Base-by-base conservation (phyloP, 208 protist species). In the Endotrypanum monterogeii region DNA sequence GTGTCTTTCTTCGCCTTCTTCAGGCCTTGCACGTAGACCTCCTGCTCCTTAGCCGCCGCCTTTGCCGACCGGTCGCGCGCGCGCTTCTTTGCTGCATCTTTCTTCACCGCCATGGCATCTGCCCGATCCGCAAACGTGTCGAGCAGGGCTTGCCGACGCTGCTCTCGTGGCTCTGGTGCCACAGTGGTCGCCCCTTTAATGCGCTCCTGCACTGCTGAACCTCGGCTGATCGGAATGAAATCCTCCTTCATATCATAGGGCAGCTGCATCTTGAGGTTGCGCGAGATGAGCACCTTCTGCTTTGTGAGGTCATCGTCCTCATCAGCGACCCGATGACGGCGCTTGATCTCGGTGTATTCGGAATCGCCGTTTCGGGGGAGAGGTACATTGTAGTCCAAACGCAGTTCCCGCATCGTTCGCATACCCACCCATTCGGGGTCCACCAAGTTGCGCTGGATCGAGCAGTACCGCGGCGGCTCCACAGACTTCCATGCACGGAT, bases 401-500 rank as follows among this genome's bases (percentile, higher is more conserved):
- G 89, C 66, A 97, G 80, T 87, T 98, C 90, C 0, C 91, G 91
- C 93, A 96, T 96, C 20, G 83, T 84, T 9, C 85, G 85, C 93
- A 97, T 97, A 57, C 92, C 91, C 0, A 79, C 71, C 93, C 94
- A 98, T 56, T 93, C 73, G 14, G 85, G 80, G 71, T 96, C 91
- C n/a, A 98, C 78, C 20, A 96, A 76, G 78, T 98, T 97, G 73
- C 90, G 89, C 79, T 97, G 95, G 11, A 99, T 97, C 63, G 98
- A 98, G 88, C 99, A 99, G 81, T 99, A 99, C 65, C 95, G 90
- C 14, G 87, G 86, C 32, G 98, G 92, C 41, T 97, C 77, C 1
- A 99, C 96, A 1, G 92, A 88, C 50, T 98, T 99, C 99, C 99
- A 99, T 20, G 98, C 89, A n/a, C 98, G 87, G 25, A 99, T 94